Percentiles rank a stretch among this genome's conserved stretches.
Evolutionary conservation across 1,139 yeast genomes (phyloP).

Genomic region (Hyphopichia pseudoburtonii): DNA sequence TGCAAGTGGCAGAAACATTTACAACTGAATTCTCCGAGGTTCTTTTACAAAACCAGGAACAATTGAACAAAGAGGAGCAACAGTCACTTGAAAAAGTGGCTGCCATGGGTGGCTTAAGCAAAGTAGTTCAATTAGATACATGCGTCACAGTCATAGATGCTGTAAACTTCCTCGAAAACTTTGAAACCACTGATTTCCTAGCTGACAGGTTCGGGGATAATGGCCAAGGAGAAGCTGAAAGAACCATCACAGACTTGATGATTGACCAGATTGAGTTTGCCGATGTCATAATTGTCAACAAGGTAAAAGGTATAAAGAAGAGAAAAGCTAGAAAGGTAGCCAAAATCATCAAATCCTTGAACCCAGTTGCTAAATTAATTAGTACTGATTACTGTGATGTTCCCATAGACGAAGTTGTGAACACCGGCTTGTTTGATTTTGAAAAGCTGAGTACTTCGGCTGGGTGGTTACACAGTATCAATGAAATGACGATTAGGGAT

Average conservation of each 20-base stretch:
- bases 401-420: conserved; percentile 29
- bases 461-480: conserved; percentile 45
- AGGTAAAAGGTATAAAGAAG: conserved; percentile 25
- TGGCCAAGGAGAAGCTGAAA: conserved; percentile 38
- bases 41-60: conserved; percentile 20
- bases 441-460: conserved; percentile 44
- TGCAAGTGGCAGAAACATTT: conserved; percentile 52
- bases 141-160: conserved; percentile 50
- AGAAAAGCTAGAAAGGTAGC: conserved; percentile 23
- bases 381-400: conserved; percentile 35
- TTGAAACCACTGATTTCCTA: conserved; percentile 43
- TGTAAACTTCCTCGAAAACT: conserved; percentile 34
- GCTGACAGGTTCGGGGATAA: conserved; percentile 39
- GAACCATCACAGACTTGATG: conserved; percentile 45
- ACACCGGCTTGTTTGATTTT: conserved; percentile 35
- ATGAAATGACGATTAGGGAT: conserved; percentile 37
- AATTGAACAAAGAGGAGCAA: conserved; percentile 18
- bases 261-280: conserved; percentile 49
- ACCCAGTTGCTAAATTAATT: conserved; percentile 40
- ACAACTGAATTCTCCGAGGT: conserved; percentile 37
- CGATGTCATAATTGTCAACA: conserved; percentile 42
- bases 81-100: conserved; percentile 28
- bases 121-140: conserved; percentile 40
- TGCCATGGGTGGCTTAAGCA: conserved; percentile 37
- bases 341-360: conserved; percentile 30